Percentiles rank a stretch among this genome's conserved stretches.
These are phyloP conservation scores for Cladorrhinum sp. DNA, from an alignment of 2,329 filamentous ascomycete species.

Conservation along the genomic window DNA sequence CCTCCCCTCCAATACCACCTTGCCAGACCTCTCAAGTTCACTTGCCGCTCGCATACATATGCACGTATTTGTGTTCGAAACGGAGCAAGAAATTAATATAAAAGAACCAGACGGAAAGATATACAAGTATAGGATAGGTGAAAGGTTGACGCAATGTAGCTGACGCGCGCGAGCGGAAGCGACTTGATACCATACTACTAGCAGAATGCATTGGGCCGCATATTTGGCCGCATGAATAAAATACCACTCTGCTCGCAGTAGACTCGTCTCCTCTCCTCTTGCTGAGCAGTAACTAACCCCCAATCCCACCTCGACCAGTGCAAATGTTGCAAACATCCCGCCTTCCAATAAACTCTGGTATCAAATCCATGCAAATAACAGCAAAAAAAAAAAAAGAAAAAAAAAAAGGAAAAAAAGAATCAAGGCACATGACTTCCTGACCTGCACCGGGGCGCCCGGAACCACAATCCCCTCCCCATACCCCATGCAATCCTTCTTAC, in stretches of 20 bases:
- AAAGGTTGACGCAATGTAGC: background rate
- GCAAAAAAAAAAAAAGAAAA: too few relatives aligned
- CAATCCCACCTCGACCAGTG: too few relatives aligned
- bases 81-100: too few relatives aligned
- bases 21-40: too few relatives aligned
- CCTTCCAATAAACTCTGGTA: background rate
- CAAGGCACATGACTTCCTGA: conserved; percentile 24
- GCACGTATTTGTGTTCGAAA: too few relatives aligned
- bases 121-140: conserved; percentile 5
- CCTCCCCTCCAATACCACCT: too few relatives aligned
- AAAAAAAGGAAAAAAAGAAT: conserved; percentile 6
- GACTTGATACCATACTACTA: too few relatives aligned
- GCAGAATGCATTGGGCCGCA: conserved; percentile 21
- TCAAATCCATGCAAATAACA: background rate
- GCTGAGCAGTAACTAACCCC: background rate
- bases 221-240: conserved; percentile 23
- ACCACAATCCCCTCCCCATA: conserved; percentile 14
- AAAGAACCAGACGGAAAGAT: too few relatives aligned
- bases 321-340: background rate
- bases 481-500: conserved; percentile 1
- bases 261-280: background rate
- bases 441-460: conserved; percentile 21
- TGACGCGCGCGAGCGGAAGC: too few relatives aligned
- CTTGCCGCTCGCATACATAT: too few relatives aligned
- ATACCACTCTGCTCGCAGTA: background rate